Evolutionary conservation across 2,329 filamentous ascomycete genomes (phyloP), one percentile per base, ranked within the genome.

Genomic region (Penicillium freii): DNA sequence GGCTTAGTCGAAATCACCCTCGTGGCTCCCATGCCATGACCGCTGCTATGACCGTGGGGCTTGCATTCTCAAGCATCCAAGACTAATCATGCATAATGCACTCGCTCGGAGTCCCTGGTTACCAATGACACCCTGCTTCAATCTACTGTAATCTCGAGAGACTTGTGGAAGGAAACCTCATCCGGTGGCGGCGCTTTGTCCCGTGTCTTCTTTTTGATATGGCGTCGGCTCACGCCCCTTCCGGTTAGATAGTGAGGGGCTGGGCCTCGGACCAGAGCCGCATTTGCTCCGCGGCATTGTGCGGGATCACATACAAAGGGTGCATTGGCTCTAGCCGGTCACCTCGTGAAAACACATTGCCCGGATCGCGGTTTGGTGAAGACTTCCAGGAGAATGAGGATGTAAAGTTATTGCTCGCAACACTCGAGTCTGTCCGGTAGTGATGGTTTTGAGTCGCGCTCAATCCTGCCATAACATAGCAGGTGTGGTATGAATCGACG

Each of bases 401-500:
- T 25, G 70, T 59, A 51, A 77, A 75, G 6, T 60, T 61, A 17
- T 63, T 61, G 31, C 64, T 63, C 4, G 68, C 71, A 27, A 71
- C 66, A 44, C 74, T 70, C 5, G 61, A 56, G 53, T 69, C 63
- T 23, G 75, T 76, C 62, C 81, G 82, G 38, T 73, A 75, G 63
- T 83, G 84, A 39, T 75, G 69, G 73, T 96, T 84, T 76, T 96
- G 91, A 25, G 88, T 88, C 52, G 87, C 88, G 73, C 90, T 94
- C 64, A 97, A 80, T 5, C 93, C 93, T 23, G 89, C 87, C 21
- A 97, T 83, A 31, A 92, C 91, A 77, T 97, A 97, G 77, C 90
- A 94, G 44, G 91, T 91, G 76, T 97, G 93, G 70, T 97, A 97
- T 48, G 89, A 87, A 77, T 97, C 93, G 5, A 92, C 87, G 59